Base-by-base conservation (phyloP, 768 basidiomycete species). In the Amanita subjunquillea region DNA sequence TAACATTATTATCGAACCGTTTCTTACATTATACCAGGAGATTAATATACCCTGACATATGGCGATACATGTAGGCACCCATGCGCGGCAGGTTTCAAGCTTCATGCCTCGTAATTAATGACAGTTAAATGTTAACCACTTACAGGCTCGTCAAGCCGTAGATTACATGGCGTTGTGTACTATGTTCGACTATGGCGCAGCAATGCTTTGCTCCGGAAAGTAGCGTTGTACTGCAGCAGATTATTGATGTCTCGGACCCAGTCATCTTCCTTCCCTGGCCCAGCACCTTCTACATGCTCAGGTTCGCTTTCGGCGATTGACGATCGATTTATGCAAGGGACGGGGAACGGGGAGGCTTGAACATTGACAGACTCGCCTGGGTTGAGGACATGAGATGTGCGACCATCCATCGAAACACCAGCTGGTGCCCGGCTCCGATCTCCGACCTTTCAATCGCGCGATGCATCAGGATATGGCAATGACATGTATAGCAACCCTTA, bases 211-310 rank as follows among this genome's bases (percentile, higher is more conserved):
- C 88, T 90, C 63, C 89, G 72, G 67, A 96, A 96, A 0, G 92
- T 91, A 27, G 90, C 90, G 58, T 96, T 96, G 70, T 95, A 96
- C 67, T 94, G 91, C 52, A 96, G 69, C 54, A 96, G 69, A 58
- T 91, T 92, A 66, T 95, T 95, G 67, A 96, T 96, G 62, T 96
- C 93, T 51, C 89, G 76, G n/a, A 94, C 91, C 93, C 93, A 96
- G 60, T 92, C 91, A 62, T 91, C 89, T 59, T 90, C 88, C 61
- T 86, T 88, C 9, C 88, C 85, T 25, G 82, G 86, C 7, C 78
- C 78, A 23, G 80, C 87, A 25, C 86, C 86, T 66, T 86, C 84
- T 46, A 69, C 73, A 44, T 72, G 66, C 20, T 64, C 66, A 54
- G 70, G 69, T 41, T 74, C 67, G 27, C 71, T 65, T 46, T 82